phyloP scores from a whole-genome alignment of 1,139 yeast genomes.

The Saccharomyces hybrid region DNA sequence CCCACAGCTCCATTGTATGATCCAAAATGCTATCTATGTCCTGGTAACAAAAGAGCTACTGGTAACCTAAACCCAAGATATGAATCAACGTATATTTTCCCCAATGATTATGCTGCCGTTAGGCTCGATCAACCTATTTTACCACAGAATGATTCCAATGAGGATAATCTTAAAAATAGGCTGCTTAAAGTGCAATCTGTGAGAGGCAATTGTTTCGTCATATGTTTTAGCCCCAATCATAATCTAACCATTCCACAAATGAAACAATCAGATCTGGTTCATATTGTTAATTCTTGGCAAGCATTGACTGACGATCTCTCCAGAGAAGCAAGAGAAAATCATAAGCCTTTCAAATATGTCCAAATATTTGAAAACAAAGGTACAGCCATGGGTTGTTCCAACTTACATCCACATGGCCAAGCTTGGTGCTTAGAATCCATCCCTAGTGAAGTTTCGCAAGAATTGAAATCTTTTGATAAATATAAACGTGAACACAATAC shows the following conservation, averaged over 20 bases:
- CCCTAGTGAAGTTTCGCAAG: conserved; percentile 64
- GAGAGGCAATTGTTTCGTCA: conserved; percentile 62
- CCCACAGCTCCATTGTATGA: conserved; percentile 49
- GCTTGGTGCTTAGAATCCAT: conserved; percentile 67
- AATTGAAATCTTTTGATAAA: conserved; percentile 43
- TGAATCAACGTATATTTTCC: conserved; percentile 50
- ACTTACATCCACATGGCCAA: conserved; percentile 76
- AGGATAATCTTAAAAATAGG: conserved; percentile 34
- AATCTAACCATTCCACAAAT: conserved; percentile 60
- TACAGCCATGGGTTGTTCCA: conserved; percentile 75
- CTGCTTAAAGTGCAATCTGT: conserved; percentile 54
- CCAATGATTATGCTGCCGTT: conserved; percentile 69
- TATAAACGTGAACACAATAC: conserved; percentile 41
- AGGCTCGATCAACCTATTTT: conserved; percentile 49
- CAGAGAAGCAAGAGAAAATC: conserved; percentile 35
- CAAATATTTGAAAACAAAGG: conserved; percentile 79
- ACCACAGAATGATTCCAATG: conserved; percentile 15
- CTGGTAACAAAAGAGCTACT: conserved; percentile 61
- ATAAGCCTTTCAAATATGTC: conserved; percentile 49
- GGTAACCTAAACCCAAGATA: conserved; percentile 57
- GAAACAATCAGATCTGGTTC: conserved; percentile 38
- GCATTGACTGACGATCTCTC: conserved; percentile 40
- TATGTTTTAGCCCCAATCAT: conserved; percentile 71
- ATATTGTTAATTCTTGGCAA: conserved; percentile 57
- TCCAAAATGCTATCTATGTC: conserved; percentile 64